Evolutionary conservation across 805 yeast species (phyloP).

Genomic region (Metschnikowia santaceciliae): DNA sequence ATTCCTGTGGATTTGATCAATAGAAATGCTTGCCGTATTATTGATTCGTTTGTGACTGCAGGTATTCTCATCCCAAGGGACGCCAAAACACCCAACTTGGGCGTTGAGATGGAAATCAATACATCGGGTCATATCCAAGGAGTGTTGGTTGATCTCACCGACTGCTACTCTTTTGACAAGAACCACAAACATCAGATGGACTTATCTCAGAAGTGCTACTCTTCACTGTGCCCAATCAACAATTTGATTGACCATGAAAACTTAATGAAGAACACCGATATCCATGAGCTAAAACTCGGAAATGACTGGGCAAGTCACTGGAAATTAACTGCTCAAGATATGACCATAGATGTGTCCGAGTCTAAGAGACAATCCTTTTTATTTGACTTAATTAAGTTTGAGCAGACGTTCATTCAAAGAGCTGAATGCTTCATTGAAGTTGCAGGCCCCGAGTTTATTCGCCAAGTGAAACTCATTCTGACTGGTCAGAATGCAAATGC

Average conservation of each 20-base stretch:
- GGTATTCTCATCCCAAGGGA: constrained; percentile 26
- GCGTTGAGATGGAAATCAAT: not conserved
- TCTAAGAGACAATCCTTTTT: constrained; percentile 69
- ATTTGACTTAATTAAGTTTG: constrained; percentile 69
- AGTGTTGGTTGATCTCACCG: constrained; percentile 41
- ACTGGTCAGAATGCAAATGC: constrained; percentile 17
- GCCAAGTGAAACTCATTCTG: constrained; percentile 23
- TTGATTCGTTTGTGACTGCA: constrained; percentile 38
- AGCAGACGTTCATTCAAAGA: constrained; percentile 64
- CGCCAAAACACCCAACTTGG: not conserved
- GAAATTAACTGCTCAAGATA: constrained; percentile 54
- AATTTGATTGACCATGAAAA: constrained; percentile 16
- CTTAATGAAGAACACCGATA: constrained; percentile 18
- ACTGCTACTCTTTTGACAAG: constrained; percentile 40
- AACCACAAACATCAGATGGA: constrained; percentile 10
- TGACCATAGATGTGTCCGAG: constrained; percentile 47
- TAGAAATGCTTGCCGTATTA: constrained; percentile 46
- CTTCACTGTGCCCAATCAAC: constrained; percentile 32
- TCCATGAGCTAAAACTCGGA: constrained; percentile 27
- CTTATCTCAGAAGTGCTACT: constrained; percentile 22
- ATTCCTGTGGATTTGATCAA: constrained; percentile 49
- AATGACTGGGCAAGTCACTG: constrained; percentile 66
- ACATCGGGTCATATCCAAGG: constrained; percentile 29
- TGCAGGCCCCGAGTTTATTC: constrained; percentile 40
- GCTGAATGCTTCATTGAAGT: constrained; percentile 58